Conservation (phyloP, 306 rosid genomes). For the Amphicarpaea edgeworthii region DNA sequence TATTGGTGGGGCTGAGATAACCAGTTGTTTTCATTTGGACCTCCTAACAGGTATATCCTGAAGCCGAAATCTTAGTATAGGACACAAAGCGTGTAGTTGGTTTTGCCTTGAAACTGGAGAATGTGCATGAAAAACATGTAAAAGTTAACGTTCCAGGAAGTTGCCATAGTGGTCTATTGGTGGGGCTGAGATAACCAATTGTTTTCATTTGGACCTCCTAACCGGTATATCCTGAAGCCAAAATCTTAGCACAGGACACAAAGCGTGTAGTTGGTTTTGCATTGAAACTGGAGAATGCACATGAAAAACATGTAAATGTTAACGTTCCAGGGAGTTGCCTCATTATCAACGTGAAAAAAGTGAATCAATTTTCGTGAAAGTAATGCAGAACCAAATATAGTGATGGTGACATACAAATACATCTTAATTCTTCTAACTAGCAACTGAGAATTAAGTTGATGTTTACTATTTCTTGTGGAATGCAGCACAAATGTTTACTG, state of each 20-base stretch:
- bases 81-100: neutral
- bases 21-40: neutral
- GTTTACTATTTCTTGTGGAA: slow-evolving; percentile 14
- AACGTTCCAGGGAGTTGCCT: neutral
- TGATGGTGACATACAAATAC: neutral
- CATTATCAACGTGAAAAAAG: neutral
- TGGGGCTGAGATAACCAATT: too few relatives aligned
- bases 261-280: neutral
- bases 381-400: neutral
- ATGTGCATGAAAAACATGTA: neutral
- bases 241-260: neutral
- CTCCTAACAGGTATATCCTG: slow-evolving; percentile 3
- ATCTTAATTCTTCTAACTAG: slow-evolving; percentile 25
- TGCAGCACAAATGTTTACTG: neutral
- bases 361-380: neutral
- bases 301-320: neutral
- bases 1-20: neutral
- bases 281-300: neutral
- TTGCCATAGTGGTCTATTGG: neutral
- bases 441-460: neutral
- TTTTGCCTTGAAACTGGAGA: neutral
- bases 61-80: neutral
- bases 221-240: neutral
- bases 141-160: neutral
- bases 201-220: too few relatives aligned